Conservation (phyloP, 2,329 filamentous ascomycete species). For the Metarhizium album region DNA sequence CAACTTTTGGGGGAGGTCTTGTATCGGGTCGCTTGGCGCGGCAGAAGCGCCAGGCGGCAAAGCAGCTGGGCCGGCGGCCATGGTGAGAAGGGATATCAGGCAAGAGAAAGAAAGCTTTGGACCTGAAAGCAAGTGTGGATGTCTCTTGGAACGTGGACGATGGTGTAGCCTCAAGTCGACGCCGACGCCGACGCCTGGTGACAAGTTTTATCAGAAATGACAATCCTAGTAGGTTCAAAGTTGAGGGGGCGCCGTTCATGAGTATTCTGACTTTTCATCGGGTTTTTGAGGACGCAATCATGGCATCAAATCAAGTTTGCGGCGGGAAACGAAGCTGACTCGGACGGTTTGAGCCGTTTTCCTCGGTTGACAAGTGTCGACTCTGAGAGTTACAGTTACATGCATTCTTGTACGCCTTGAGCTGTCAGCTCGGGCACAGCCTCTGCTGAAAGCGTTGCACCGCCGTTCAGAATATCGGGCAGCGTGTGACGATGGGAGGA, state of each 20-base stretch:
- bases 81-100: neutral
- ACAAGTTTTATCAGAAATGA: neutral
- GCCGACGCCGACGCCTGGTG: no score
- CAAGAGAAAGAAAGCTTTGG: neutral
- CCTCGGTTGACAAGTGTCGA: no score
- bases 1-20: neutral
- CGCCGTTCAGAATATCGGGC: neutral
- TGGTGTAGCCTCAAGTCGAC: neutral
- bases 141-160: no score
- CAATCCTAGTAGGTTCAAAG: neutral
- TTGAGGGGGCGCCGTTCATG: neutral
- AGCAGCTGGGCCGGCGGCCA: neutral
- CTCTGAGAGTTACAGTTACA: neutral
- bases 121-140: neutral
- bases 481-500: neutral
- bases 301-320: neutral
- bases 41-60: neutral
- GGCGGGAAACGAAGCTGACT: neutral
- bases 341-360: neutral
- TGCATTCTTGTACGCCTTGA: neutral
- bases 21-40: neutral
- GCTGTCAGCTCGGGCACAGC: neutral
- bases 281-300: neutral
- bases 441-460: neutral
- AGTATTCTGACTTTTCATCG: neutral